Conservation (phyloP, 495 filamentous ascomycete species). For the Penicilliopsis zonata region DNA sequence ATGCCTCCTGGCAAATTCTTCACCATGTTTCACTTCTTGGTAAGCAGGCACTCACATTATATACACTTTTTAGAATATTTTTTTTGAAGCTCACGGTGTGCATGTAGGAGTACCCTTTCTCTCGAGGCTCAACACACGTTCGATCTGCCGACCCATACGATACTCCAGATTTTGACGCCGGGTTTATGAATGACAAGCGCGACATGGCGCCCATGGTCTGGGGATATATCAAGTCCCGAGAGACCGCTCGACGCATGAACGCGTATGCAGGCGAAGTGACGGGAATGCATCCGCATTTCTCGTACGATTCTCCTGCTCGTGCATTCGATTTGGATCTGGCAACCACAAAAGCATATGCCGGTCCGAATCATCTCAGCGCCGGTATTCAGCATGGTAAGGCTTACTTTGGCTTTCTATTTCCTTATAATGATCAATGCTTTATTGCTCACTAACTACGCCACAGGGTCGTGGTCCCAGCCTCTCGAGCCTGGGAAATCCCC, state of each 20-base stretch:
- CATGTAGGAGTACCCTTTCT: conserved; percentile 58
- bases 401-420: conserved; percentile 4
- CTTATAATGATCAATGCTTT: background rate
- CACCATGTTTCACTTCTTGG: conserved; percentile 79
- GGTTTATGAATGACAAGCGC: conserved; percentile 76
- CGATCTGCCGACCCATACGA: conserved; percentile 60
- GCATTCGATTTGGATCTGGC: conserved; percentile 62
- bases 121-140: conserved; percentile 62
- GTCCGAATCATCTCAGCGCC: conserved; percentile 59
- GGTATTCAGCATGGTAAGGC: conserved; percentile 48
- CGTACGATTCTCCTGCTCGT: conserved; percentile 52
- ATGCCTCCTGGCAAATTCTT: conserved; percentile 74
- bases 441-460: background rate
- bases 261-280: conserved; percentile 70
- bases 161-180: conserved; percentile 66
- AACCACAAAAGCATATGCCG: conserved; percentile 63
- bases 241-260: conserved; percentile 68
- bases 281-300: conserved; percentile 48
- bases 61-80: background rate
- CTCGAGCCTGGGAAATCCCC: conserved; percentile 36
- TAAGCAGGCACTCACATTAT: conserved; percentile 4
- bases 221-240: conserved; percentile 78
- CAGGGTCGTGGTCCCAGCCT: conserved; percentile 30
- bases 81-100: background rate
- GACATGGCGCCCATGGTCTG: conserved; percentile 80